Base-by-base conservation (phyloP, 768 basidiomycete species). In the Clavulina sp. region DNA sequence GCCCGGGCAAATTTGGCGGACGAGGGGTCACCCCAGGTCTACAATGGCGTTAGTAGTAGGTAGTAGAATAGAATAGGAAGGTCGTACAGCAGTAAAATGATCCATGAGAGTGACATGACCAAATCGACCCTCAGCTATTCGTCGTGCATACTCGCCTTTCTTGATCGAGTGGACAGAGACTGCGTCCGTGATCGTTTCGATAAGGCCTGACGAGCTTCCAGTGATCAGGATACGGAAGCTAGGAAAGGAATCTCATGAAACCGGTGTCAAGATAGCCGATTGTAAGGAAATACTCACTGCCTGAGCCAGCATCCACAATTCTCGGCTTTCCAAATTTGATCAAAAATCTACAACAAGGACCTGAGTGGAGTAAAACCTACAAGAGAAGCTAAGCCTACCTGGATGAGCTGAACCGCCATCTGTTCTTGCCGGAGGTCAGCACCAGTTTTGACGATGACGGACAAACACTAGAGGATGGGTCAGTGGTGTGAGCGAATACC, bases 141-240 rank as follows among this genome's bases (percentile, higher is more conserved):
- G 73, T 58, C 87, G 76, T 1, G 93, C 92, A 65, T 97, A 97
- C 63, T 95, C 93, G 2, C 88, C 84, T 67, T 99, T 99, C 72
- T 99, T 99, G 65, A 99, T 95, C 1, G 95, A 97, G 63, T 99
- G 95, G 58, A 99, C 88, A 3, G 95, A 97, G 0, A 97, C 89
- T 0, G 93, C 85, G 59, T 99, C 95, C 3, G 89, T 96, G 57
- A 99, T 96, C 0, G 95, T 99, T 67, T 99, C 95, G 0, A 99
- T 88, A 48, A 99, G 66, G 23, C 92, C 95, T 9, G 95, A 96
- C 2, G 77, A 77, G 43, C 83, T 85, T 4, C 92, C 91, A 1
- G 91, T 95, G 56, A 96, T 93, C 53, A 96, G 66, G 54, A 99
- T 99, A 3, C 87, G 81, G 73, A 97, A 97, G 66, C 92, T 95